Evolutionary conservation across 202 grass and related monocot species (phyloP).

Genomic region (Setaria italica): DNA sequence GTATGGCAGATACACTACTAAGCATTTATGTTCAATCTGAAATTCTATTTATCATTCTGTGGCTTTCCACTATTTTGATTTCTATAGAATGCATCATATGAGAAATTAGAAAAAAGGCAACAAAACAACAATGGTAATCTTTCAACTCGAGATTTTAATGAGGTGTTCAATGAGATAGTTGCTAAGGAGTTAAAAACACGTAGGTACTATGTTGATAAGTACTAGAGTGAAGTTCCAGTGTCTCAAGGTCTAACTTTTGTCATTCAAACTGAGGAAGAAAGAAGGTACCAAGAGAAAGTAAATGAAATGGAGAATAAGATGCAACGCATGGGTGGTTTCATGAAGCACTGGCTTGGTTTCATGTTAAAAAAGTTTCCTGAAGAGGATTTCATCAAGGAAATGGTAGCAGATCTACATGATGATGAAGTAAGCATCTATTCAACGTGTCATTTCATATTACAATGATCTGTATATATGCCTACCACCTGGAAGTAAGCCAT

Average conservation of each 20-base stretch:
- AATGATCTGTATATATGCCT: too few species aligned
- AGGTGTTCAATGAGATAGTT: neutral
- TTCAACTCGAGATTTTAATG: conserved; percentile 3
- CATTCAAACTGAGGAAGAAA: conserved; percentile 2
- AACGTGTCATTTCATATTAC: too few species aligned
- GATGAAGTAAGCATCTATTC: neutral
- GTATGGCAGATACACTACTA: neutral
- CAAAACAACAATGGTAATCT: neutral
- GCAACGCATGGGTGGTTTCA: neutral
- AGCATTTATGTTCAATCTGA: neutral
- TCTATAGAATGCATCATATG: neutral
- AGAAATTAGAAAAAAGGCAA: neutral
- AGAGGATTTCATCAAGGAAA: neutral
- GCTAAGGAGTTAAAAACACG: neutral
- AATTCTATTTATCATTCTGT: neutral
- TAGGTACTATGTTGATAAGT: neutral
- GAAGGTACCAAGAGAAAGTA: neutral
- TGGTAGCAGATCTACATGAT: neutral
- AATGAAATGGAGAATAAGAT: neutral
- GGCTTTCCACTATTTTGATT: neutral
- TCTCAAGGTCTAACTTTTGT: neutral
- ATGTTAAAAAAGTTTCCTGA: neutral
- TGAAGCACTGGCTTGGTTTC: neutral
- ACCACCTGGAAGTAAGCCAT: too few species aligned
- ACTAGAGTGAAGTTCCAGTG: conserved; percentile 5